A percentile compares a stretch with the other conserved stretches of the same genome.
These are phyloP conservation scores for Wallacemonas sp. DNA, from an alignment of 208 protist species.

Conservation along the genomic window DNA sequence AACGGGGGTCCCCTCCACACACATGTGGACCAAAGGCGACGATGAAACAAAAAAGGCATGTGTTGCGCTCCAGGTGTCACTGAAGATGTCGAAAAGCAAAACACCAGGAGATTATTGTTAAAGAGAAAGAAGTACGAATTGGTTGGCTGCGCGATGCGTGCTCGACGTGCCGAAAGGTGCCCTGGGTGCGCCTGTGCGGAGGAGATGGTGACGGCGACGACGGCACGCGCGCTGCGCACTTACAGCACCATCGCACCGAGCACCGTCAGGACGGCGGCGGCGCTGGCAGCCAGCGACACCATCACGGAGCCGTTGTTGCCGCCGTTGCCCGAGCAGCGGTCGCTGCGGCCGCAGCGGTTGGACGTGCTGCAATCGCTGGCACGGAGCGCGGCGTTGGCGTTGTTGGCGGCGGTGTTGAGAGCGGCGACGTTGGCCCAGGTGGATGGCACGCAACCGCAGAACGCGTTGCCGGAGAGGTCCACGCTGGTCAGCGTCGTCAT, in stretches of 20 bases:
- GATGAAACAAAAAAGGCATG: no score
- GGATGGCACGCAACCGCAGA: constrained; percentile 17
- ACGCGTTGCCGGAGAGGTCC: constrained; percentile 18
- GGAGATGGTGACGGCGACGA: no score
- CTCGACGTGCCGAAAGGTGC: no score
- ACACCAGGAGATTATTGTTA: no score
- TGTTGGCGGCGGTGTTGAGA: constrained; percentile 19
- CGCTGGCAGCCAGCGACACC: neutral
- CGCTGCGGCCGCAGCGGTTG: neutral
- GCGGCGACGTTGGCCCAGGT: neutral
- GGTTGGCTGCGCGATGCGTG: no score
- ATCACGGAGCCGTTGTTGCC: neutral
- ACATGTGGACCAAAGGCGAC: no score
- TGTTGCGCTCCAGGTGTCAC: no score
- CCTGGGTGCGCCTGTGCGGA: no score
- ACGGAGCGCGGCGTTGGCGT: neutral
- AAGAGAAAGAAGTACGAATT: no score
- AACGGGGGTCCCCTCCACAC: no score
- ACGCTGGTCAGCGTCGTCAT: constrained; percentile 16
- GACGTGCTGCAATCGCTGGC: neutral
- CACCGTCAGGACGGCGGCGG: neutral
- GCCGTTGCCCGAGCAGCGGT: neutral
- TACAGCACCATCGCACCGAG: neutral
- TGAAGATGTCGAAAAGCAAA: no score
- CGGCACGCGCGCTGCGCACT: neutral